Evolutionary conservation across 1,284 basidiomycete genomes (phyloP).

Genomic region (Leccinum fuscescens): DNA sequence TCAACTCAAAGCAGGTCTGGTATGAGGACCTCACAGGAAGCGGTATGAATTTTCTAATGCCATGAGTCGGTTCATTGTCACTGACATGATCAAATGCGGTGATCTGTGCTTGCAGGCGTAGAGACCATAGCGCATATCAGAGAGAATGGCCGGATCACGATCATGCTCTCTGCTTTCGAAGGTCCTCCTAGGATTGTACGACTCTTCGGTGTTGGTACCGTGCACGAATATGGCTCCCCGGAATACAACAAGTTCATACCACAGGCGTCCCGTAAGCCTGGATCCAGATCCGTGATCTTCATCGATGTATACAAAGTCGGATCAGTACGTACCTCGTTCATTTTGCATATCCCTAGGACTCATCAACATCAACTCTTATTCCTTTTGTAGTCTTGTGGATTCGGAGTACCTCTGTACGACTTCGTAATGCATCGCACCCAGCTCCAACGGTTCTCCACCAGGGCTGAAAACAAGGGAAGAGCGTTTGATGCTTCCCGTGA

Average conservation of each 20-base stretch:
- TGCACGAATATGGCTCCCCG: constrained; percentile 51
- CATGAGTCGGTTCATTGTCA: too few species aligned
- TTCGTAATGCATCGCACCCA: constrained; percentile 46
- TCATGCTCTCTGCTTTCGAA: constrained; percentile 56
- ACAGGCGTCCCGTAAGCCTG: constrained; percentile 42
- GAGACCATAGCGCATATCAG: constrained; percentile 58
- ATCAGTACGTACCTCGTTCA: constrained; percentile 38
- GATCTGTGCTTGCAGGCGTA: constrained; percentile 34
- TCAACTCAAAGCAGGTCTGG: constrained; percentile 48
- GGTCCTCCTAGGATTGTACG: constrained; percentile 52
- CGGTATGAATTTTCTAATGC: constrained; percentile 33
- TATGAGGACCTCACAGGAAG: constrained; percentile 58
- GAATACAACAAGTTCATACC: constrained; percentile 48
- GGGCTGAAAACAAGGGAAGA: constrained; percentile 31
- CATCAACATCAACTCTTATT: background rate
- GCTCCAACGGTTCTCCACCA: constrained; percentile 31
- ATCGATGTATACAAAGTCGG: constrained; percentile 51
- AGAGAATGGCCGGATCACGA: constrained; percentile 58
- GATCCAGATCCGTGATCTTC: constrained; percentile 51
- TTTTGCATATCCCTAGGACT: background rate
- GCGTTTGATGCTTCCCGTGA: background rate
- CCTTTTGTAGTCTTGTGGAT: constrained; percentile 50
- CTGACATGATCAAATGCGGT: background rate
- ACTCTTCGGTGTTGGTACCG: constrained; percentile 52
- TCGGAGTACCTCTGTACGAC: constrained; percentile 47